Evolutionary conservation across 441 rosid species (phyloP).

Genomic region (Aquilaria agallochum): DNA sequence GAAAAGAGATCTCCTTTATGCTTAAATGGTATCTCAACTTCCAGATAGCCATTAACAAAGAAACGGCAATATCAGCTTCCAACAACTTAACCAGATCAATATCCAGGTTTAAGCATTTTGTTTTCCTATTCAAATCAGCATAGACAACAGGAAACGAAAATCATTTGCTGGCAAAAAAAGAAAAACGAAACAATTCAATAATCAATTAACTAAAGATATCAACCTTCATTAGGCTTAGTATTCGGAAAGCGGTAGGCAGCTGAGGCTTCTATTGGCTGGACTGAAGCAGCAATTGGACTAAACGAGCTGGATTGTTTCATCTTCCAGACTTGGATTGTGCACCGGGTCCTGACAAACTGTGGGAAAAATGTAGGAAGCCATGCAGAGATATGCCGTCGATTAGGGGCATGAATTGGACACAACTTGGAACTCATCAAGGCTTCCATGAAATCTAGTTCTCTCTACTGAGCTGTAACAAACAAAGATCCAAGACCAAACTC

Average conservation of each 20-base stretch:
- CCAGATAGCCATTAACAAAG: too few species aligned
- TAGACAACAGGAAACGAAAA: too few species aligned
- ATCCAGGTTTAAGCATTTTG: too few species aligned
- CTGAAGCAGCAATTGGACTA: constrained; percentile 46
- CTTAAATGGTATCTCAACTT: too few species aligned
- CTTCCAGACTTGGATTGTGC: constrained; percentile 21
- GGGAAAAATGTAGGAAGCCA: constrained; percentile 27
- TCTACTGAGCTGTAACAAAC: constrained; percentile 11
- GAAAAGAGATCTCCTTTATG: too few species aligned
- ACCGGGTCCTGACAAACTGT: constrained; percentile 23
- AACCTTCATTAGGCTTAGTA: constrained; percentile 64
- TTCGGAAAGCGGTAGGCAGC: constrained; percentile 36
- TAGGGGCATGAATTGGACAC: constrained; percentile 28
- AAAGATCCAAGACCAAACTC: not conserved
- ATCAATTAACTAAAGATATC: not conserved
- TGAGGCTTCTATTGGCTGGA: constrained; percentile 41
- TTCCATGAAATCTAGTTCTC: constrained; percentile 55
- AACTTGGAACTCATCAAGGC: constrained; percentile 41
- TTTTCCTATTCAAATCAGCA: too few species aligned
- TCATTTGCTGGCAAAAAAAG: too few species aligned
- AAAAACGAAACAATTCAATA: too few species aligned
- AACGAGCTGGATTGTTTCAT: constrained; percentile 36
- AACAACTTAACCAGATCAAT: too few species aligned
- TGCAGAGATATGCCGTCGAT: constrained; percentile 25
- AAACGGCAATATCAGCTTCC: too few species aligned